Conservation (phyloP, 2,329 filamentous ascomycete genomes). For the Cryphonectria naterciae region DNA sequence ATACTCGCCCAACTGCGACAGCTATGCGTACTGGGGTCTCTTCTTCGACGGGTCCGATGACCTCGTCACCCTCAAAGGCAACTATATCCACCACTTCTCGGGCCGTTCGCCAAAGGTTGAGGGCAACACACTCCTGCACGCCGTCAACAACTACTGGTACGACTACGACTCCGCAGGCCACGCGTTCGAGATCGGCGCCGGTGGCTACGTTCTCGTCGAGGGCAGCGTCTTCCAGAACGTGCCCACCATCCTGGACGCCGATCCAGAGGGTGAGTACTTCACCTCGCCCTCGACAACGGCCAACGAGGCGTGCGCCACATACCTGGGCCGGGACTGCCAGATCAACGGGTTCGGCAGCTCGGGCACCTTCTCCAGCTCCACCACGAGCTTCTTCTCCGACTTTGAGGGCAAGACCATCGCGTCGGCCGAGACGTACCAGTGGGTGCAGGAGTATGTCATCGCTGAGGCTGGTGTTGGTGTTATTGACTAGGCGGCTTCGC, state of each 20-base stretch:
- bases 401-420: constrained; percentile 29
- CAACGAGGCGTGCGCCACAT: constrained; percentile 46
- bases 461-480: constrained; percentile 26
- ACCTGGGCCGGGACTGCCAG: constrained; percentile 55
- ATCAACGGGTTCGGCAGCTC: constrained; percentile 44
- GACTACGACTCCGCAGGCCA: constrained; percentile 55
- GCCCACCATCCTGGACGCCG: constrained; percentile 43
- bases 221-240: constrained; percentile 64
- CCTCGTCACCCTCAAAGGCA: constrained; percentile 60
- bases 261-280: constrained; percentile 31
- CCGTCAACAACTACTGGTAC: constrained; percentile 64
- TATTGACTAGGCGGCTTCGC: constrained; percentile 4
- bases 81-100: constrained; percentile 63
- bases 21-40: constrained; percentile 63
- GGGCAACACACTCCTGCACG: constrained; percentile 60
- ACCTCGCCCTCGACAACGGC: constrained; percentile 34
- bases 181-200: constrained; percentile 57
- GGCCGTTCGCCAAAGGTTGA: constrained; percentile 62
- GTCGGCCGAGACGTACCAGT: constrained; percentile 21
- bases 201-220: constrained; percentile 55
- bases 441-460: constrained; percentile 24
- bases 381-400: constrained; percentile 29
- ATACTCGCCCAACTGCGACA: constrained; percentile 62
- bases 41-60: constrained; percentile 62
- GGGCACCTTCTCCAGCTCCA: constrained; percentile 19